Evolutionary conservation across 1,284 basidiomycete species (phyloP).

Genomic region (Sanghuangporus weigelae): DNA sequence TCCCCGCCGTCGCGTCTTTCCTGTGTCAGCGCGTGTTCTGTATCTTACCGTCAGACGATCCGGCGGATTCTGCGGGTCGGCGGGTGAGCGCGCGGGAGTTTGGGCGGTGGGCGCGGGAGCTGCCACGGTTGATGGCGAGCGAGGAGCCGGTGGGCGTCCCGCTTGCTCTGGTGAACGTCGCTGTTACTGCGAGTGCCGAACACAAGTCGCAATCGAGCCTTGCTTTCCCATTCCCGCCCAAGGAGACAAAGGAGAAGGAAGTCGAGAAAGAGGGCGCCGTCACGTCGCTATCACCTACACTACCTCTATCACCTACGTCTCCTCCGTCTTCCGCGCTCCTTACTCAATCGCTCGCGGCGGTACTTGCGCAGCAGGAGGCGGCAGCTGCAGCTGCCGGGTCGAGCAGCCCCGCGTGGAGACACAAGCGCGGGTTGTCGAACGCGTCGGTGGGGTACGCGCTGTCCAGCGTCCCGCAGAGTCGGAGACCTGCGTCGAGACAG

Average conservation of each 20-base stretch:
- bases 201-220: background rate
- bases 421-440: constrained; percentile 48
- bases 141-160: constrained; percentile 16
- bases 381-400: constrained; percentile 4
- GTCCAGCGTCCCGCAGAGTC: constrained; percentile 57
- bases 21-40: constrained; percentile 86
- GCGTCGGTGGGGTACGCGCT: constrained; percentile 58
- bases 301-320: background rate
- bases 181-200: background rate
- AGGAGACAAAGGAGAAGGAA: background rate
- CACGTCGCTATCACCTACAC: background rate
- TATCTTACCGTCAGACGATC: constrained; percentile 51
- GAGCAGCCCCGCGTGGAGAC: constrained; percentile 21
- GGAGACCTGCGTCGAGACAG: constrained; percentile 61
- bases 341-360: constrained; percentile 13
- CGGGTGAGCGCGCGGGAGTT: constrained; percentile 81
- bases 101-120: constrained; percentile 78
- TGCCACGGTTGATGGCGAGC: constrained; percentile 68
- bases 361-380: constrained; percentile 14
- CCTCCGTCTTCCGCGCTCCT: constrained; percentile 5
- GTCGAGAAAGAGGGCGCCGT: background rate
- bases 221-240: background rate
- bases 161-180: constrained; percentile 14
- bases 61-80: constrained; percentile 42
- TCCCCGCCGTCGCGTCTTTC: constrained; percentile 79